Conservation (phyloP, 148 eudicot species). For the Dysphania ambrosioides region DNA sequence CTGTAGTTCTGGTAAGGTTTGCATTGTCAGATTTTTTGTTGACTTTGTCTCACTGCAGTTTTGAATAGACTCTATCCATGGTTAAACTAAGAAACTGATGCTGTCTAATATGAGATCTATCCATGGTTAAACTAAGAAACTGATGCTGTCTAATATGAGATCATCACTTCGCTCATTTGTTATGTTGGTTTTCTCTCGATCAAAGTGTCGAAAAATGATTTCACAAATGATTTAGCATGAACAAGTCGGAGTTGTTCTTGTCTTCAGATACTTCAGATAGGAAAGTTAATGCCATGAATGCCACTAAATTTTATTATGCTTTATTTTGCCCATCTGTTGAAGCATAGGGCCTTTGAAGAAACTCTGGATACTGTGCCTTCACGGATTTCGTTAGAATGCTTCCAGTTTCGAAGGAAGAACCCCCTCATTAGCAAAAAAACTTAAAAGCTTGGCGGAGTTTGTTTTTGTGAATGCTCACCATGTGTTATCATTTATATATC, state of each 20-base stretch:
- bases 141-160: neutral
- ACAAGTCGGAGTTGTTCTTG: too few relatives aligned
- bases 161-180: neutral
- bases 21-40: constrained; percentile 8
- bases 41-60: neutral
- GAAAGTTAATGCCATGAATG: neutral
- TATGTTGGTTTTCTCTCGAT: neutral
- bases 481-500: constrained; percentile 81
- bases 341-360: constrained; percentile 47
- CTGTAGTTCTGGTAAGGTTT: constrained; percentile 44
- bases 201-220: neutral
- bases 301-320: neutral
- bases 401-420: constrained; percentile 89
- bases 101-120: neutral
- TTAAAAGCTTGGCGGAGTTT: constrained; percentile 73
- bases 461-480: constrained; percentile 85
- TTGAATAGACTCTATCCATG: neutral
- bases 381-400: constrained; percentile 96
- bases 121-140: neutral
- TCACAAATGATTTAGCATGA: too few relatives aligned
- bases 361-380: constrained; percentile 83
- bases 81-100: neutral
- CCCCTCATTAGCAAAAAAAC: constrained; percentile 81
- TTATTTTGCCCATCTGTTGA: constrained; percentile 14
- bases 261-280: neutral